Base-by-base conservation (phyloP, 768 basidiomycete genomes). In the Hydnomerulius pinastri region DNA sequence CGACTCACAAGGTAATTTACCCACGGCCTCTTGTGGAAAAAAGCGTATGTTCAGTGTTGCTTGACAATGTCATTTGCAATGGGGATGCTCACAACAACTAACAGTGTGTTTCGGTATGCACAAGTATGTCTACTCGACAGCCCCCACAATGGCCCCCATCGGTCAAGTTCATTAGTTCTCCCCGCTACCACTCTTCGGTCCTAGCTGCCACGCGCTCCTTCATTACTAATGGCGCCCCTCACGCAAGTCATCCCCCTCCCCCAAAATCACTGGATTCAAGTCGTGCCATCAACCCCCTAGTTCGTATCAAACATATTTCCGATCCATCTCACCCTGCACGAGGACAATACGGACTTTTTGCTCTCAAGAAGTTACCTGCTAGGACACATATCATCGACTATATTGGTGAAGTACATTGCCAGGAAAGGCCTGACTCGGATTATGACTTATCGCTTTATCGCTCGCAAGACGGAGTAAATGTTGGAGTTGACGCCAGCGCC, bases 381-480 rank as follows among this genome's bases (percentile, higher is more conserved):
- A 78, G 76, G 37, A 78, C 82, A 21, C 81, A 84, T 56, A 82
- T 96, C 30, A 65, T 94, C 11, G 86, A 92, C 56, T 96, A 96
- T 58, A 70, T 87, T 21, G 92, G 93, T 21, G 82, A 94, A 64
- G 77, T 95, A 17, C 94, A 98, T 64, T 82, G 82, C 57, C 83
- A 93, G 55, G 81, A 82, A 35, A 80, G 89, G 45, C 75, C 74
- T 21, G 70, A 77, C 27, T 88, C 88, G n/a, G 86, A 95, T 67
- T 96, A 96, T 63, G 94, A 96, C 68, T 73, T 96, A 21, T 92
- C 86, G 12, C 76, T 96, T n/a, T 74, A 79, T 64, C 85, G 83
- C 29, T 70, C 77, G 43, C 69, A 73, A 49, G 73, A 77, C 44
- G 82, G 81, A 7, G 62, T 79, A 33, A 85, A 74, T 60, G 79